Evolutionary conservation across 345 rosid species (phyloP).

Genomic region (Sisymbrium altissimum): DNA sequence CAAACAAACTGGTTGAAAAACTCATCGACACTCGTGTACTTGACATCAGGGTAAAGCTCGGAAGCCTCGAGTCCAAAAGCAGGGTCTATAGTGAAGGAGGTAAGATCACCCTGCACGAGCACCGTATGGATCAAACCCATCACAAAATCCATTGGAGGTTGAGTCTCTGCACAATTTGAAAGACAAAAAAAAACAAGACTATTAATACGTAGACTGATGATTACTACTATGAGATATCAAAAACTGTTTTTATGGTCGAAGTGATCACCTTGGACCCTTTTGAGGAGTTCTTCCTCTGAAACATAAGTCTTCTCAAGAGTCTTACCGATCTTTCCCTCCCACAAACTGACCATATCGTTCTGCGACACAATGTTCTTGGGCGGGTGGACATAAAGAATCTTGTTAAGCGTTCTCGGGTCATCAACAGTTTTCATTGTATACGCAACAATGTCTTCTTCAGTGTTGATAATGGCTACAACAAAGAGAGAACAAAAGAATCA

Average conservation of each 20-base stretch:
- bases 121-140: conserved; percentile 31
- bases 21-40: conserved; percentile 43
- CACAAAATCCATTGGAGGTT: conserved; percentile 42
- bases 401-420: conserved; percentile 62
- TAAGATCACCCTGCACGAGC: conserved; percentile 43
- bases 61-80: conserved; percentile 54
- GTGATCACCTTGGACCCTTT: conserved; percentile 54
- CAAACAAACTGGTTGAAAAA: conserved; percentile 39
- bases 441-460: conserved; percentile 62
- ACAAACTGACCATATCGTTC: conserved; percentile 58
- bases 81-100: conserved; percentile 34
- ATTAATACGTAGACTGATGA: background rate
- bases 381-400: conserved; percentile 63
- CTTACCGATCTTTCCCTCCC: conserved; percentile 70
- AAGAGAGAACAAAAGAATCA: background rate
- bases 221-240: background rate
- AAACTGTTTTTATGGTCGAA: background rate
- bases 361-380: conserved; percentile 60
- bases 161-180: conserved; percentile 47
- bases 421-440: conserved; percentile 59
- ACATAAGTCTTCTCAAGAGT: conserved; percentile 52
- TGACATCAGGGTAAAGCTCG: conserved; percentile 56
- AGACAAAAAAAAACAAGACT: background rate
- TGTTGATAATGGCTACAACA: conserved; percentile 57
- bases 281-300: conserved; percentile 60